Percentiles rank a stretch among this genome's conserved stretches.
phyloP scores from a whole-genome alignment of 1,284 basidiomycete genomes.

The Irpex lacteus region DNA sequence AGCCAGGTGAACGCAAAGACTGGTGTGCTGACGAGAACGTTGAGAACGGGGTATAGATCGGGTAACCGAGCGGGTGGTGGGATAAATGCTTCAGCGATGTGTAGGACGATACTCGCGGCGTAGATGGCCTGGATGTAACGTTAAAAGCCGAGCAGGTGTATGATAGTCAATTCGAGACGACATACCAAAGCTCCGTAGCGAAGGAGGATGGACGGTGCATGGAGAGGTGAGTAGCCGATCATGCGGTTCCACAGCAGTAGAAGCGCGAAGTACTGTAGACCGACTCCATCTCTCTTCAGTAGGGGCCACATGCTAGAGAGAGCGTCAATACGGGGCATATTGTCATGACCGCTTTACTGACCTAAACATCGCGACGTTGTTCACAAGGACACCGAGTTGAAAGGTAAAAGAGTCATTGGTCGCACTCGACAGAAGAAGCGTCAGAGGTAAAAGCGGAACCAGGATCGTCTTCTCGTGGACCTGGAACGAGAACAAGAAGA shows the following conservation, averaged over 20 bases:
- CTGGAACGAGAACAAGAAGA: slow-evolving; percentile 95
- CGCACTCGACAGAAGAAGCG: slow-evolving; percentile 71
- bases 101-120: slow-evolving; percentile 50
- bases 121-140: slow-evolving; percentile 52
- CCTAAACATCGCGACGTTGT: slow-evolving; percentile 91
- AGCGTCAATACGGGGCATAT: background rate
- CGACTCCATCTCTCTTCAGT: slow-evolving; percentile 78
- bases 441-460: slow-evolving; percentile 84
- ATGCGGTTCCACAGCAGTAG: slow-evolving; percentile 78
- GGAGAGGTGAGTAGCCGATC: slow-evolving; percentile 72
- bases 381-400: slow-evolving; percentile 76
- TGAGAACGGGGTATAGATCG: slow-evolving; percentile 83
- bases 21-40: slow-evolving; percentile 79
- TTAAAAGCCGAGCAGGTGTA: too few relatives aligned
- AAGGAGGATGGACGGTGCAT: slow-evolving; percentile 41
- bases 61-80: slow-evolving; percentile 74
- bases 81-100: slow-evolving; percentile 62
- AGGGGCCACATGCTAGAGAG: slow-evolving; percentile 84
- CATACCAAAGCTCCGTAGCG: slow-evolving; percentile 60
- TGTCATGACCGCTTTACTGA: slow-evolving; percentile 30
- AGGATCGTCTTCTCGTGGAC: slow-evolving; percentile 94
- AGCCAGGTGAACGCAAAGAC: slow-evolving; percentile 75
- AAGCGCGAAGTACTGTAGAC: slow-evolving; percentile 67
- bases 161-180: slow-evolving; percentile 6
- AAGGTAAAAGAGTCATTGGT: slow-evolving; percentile 60